A percentile compares a stretch with the other conserved stretches of the same genome.
Evolutionary conservation across 495 filamentous ascomycete genomes (phyloP).

Genomic region (Achaetomiella virescens): DNA sequence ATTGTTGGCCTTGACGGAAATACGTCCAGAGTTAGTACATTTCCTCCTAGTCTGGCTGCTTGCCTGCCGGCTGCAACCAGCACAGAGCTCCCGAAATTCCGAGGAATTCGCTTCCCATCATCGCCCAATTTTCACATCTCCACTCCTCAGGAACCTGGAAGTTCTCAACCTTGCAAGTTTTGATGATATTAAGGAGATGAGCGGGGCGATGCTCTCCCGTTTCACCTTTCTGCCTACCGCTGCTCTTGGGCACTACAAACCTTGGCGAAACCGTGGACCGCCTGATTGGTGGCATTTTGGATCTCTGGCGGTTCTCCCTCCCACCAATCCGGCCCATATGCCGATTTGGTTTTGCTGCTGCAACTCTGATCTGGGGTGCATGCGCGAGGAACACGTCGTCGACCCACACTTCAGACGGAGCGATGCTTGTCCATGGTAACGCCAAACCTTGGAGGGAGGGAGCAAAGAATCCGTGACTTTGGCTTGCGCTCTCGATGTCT

Average conservation of each 20-base stretch:
- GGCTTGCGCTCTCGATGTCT: not conserved
- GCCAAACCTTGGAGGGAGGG: not conserved
- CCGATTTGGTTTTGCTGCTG: slow-evolving; percentile 5
- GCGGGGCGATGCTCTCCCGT: not conserved
- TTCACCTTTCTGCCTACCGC: not conserved
- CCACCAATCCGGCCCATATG: not conserved
- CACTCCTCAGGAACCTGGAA: not conserved
- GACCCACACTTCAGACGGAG: not conserved
- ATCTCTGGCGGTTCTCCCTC: not conserved
- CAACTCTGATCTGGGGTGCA: slow-evolving; percentile 2
- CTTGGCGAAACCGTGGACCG: not conserved
- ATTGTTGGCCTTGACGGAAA: too few species aligned
- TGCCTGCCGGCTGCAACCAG: too few species aligned
- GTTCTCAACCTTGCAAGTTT: too few species aligned
- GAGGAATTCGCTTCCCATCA: too few species aligned
- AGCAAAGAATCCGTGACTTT: not conserved
- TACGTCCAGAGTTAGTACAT: too few species aligned
- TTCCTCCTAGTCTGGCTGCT: too few species aligned
- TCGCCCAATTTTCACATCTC: too few species aligned
- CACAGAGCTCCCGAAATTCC: too few species aligned
- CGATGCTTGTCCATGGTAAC: not conserved
- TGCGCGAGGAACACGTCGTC: not conserved
- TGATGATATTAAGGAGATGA: not conserved
- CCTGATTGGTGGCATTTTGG: slow-evolving; percentile 8
- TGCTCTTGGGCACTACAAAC: not conserved